Evolutionary conservation across 148 eudicot species (phyloP).

Genomic region (Drosera capensis): DNA sequence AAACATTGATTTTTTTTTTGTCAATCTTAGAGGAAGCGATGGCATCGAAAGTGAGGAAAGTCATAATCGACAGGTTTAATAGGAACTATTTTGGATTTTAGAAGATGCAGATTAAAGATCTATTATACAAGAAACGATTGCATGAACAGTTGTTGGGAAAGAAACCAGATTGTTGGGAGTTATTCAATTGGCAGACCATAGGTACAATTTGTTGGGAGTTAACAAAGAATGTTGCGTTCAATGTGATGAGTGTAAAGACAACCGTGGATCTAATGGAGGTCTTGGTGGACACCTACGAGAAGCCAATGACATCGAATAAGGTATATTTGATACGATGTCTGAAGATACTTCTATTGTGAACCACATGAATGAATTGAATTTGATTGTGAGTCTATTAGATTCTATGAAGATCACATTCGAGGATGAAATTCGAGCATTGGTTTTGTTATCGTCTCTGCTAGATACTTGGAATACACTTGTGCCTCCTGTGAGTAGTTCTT

Average conservation of each 20-base stretch:
- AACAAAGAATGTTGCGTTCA: neutral
- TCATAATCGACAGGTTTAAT: no score
- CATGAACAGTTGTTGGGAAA: neutral
- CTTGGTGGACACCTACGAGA: neutral
- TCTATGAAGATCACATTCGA: constrained; percentile 1
- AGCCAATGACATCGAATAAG: neutral
- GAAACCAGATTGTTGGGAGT: neutral
- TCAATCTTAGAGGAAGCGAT: no score
- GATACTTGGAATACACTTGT: neutral
- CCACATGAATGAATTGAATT: neutral
- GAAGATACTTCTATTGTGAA: neutral
- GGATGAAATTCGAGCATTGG: neutral
- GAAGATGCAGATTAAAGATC: constrained; percentile 4
- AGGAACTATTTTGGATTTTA: no score
- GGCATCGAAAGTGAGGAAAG: no score
- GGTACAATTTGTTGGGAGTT: neutral
- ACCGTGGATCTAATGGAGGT: neutral
- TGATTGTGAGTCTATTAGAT: neutral
- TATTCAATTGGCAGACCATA: neutral
- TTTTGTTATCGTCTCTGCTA: neutral
- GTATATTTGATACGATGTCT: neutral
- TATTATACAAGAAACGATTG: neutral
- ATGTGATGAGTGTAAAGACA: neutral
- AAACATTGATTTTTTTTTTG: no score
- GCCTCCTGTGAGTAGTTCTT: neutral